phyloP scores from a whole-genome alignment of 495 filamentous ascomycete genomes.

The Penicillium longicatenatum region DNA sequence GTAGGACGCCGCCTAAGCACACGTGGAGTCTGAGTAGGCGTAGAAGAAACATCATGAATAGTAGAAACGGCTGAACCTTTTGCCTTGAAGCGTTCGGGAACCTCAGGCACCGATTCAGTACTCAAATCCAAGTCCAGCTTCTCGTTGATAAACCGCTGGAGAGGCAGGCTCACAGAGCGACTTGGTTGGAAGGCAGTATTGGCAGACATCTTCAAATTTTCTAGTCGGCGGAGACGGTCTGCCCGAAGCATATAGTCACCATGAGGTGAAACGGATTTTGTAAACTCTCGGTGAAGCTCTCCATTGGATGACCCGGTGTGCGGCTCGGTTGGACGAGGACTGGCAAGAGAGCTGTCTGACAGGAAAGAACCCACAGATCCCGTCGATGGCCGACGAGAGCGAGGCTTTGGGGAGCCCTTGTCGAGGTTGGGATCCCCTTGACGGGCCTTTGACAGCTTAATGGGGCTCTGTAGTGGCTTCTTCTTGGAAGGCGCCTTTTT shows the following conservation, averaged over 20 bases:
- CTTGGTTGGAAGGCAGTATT: slow-evolving; percentile 29
- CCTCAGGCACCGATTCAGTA: slow-evolving; percentile 13
- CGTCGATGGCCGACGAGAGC: slow-evolving; percentile 32
- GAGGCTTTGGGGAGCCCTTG: slow-evolving; percentile 23
- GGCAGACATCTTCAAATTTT: slow-evolving; percentile 29
- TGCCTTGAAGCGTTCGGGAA: slow-evolving; percentile 8
- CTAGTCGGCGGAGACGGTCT: slow-evolving; percentile 35
- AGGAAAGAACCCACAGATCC: slow-evolving; percentile 37
- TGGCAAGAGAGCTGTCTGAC: slow-evolving; percentile 41
- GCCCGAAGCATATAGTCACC: slow-evolving; percentile 38
- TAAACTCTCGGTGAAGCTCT: slow-evolving; percentile 23
- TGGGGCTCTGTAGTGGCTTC: slow-evolving; percentile 43
- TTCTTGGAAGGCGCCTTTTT: slow-evolving; percentile 13
- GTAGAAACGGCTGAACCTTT: slow-evolving; percentile 7
- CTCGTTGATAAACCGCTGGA: slow-evolving; percentile 51
- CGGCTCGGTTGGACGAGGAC: slow-evolving; percentile 32
- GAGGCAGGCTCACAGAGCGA: slow-evolving; percentile 42
- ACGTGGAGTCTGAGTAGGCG: slow-evolving; percentile 16
- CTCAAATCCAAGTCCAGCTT: slow-evolving; percentile 35
- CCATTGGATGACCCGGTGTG: slow-evolving; percentile 34
- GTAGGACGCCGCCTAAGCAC: slow-evolving; percentile 19
- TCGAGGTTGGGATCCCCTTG: slow-evolving; percentile 29
- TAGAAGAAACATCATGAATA: slow-evolving; percentile 11
- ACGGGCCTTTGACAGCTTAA: slow-evolving; percentile 39
- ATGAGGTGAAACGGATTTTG: slow-evolving; percentile 20